Base-by-base conservation (phyloP, 1,284 basidiomycete genomes). In the Leccinum angustisporum region DNA sequence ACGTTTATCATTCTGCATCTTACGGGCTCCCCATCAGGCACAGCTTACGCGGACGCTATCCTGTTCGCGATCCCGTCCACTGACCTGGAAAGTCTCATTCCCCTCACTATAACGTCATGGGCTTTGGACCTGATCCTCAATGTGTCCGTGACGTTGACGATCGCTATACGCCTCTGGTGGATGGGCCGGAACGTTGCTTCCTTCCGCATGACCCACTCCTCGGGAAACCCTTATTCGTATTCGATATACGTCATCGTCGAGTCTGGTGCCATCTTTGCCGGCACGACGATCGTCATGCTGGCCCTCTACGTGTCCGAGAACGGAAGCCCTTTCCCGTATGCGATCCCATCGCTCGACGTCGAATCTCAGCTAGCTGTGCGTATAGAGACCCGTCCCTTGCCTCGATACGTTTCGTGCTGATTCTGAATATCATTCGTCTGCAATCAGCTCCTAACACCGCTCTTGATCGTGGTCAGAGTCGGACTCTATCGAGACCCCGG, bases 151-250 rank as follows among this genome's bases (percentile, higher is more conserved):
- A 67, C 66, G 7, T 18, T 68, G 43, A 61, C 67, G 5, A 68
- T 67, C 10, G 67, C 65, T 27, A 51, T 2, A 7, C 67, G 66
- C 5, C 58, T 59, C 18, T 67, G 66, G 66, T 66, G 64, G 65
- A 58, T 60, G 48, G 65, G 65, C 25, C 57, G 54, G 13, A 63
- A 56, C 2, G 59, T 65, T 21, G 56, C 65, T 4, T 59, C 65
- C 21, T 51, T 66, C 16, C 52, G 54, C 2, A 18, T 10, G 1
- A 21, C 36, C 31, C 52, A 66, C 25, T 57, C 64, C 14, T 43
- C 60, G 1, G 38, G 50, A 3, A 66, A 66, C 57, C 65, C 60
- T 9, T 68, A 66, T 38, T 21, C 31, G 10, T 60, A 66, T 46
- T 52, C 65, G 0, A 66, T 66, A 38, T 67, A 65, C 18, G 57